Conservation (phyloP, 352 stramenopile species). For the Phytophthora megakarya region DNA sequence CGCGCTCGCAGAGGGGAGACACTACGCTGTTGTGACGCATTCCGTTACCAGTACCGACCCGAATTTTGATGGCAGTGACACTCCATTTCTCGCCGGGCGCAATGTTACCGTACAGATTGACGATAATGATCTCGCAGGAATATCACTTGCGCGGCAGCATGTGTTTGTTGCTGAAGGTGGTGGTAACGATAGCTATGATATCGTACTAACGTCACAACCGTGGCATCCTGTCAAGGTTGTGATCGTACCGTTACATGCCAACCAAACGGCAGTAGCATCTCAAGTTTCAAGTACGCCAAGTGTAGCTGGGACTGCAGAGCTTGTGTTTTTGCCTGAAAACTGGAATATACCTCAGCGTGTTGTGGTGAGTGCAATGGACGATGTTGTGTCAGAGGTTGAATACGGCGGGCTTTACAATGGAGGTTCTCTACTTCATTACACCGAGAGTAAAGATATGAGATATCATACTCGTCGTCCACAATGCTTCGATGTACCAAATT, state of each 20-base stretch:
- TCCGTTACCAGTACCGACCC: slow-evolving; percentile 47
- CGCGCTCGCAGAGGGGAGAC: slow-evolving; percentile 53
- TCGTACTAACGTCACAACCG: slow-evolving; percentile 58
- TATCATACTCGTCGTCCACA: slow-evolving; percentile 64
- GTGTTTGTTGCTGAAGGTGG: slow-evolving; percentile 68
- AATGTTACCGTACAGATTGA: slow-evolving; percentile 71
- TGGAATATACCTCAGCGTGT: slow-evolving; percentile 64
- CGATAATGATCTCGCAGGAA: slow-evolving; percentile 65
- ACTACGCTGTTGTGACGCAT: slow-evolving; percentile 68
- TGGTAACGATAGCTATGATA: slow-evolving; percentile 54
- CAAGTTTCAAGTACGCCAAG: background rate
- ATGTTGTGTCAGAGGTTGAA: slow-evolving; percentile 62
- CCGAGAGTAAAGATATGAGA: slow-evolving; percentile 57
- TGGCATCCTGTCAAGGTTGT: slow-evolving; percentile 63
- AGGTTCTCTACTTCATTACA: slow-evolving; percentile 59
- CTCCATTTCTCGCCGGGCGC: slow-evolving; percentile 65
- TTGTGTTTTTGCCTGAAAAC: slow-evolving; percentile 47
- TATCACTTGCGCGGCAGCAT: slow-evolving; percentile 59
- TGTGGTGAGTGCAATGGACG: slow-evolving; percentile 57
- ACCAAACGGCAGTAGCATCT: slow-evolving; percentile 42
- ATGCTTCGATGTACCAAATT: slow-evolving; percentile 70
- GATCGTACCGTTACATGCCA: slow-evolving; percentile 46
- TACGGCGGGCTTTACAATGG: slow-evolving; percentile 65
- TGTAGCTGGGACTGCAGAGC: slow-evolving; percentile 1
- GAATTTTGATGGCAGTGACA: slow-evolving; percentile 54